Conservation (phyloP, 108 stramenopile species). For the Nitzschia sp. region DNA sequence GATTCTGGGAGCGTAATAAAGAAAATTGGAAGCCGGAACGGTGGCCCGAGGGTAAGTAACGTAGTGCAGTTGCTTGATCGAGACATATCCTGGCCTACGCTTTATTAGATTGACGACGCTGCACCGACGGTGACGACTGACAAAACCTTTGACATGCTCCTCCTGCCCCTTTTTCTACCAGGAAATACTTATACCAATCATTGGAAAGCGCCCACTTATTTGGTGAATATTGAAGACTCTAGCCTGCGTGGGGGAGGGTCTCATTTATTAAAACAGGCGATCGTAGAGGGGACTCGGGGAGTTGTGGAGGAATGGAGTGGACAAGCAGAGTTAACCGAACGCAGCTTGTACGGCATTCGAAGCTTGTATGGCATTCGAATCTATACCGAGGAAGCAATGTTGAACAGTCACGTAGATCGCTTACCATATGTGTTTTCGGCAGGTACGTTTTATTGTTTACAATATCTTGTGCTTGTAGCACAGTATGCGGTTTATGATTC, state of each 20-base stretch:
- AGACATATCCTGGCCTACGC: background rate
- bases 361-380: slow-evolving; percentile 83
- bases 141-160: too few species aligned
- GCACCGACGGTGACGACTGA: too few species aligned
- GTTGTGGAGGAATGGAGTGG: slow-evolving; percentile 87
- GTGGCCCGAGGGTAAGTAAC: slow-evolving; percentile 20
- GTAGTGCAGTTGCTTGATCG: background rate
- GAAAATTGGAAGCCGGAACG: slow-evolving; percentile 7
- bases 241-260: slow-evolving; percentile 62
- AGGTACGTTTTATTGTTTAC: background rate
- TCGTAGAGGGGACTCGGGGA: slow-evolving; percentile 71
- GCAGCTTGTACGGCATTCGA: slow-evolving; percentile 71
- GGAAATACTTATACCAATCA: slow-evolving; percentile 78
- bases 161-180: background rate
- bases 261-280: slow-evolving; percentile 51
- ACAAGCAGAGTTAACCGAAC: slow-evolving; percentile 68
- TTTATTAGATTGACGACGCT: too few species aligned
- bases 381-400: slow-evolving; percentile 78
- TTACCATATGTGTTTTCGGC: slow-evolving; percentile 76
- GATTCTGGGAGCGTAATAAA: slow-evolving; percentile 63
- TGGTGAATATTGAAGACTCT: slow-evolving; percentile 72
- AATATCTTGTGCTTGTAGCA: slow-evolving; percentile 85
- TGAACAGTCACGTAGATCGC: slow-evolving; percentile 90
- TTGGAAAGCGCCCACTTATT: slow-evolving; percentile 68
- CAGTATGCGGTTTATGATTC: background rate